Evolutionary conservation across 2,329 filamentous ascomycete species (phyloP).

Genomic region (Colletotrichum siamense): DNA sequence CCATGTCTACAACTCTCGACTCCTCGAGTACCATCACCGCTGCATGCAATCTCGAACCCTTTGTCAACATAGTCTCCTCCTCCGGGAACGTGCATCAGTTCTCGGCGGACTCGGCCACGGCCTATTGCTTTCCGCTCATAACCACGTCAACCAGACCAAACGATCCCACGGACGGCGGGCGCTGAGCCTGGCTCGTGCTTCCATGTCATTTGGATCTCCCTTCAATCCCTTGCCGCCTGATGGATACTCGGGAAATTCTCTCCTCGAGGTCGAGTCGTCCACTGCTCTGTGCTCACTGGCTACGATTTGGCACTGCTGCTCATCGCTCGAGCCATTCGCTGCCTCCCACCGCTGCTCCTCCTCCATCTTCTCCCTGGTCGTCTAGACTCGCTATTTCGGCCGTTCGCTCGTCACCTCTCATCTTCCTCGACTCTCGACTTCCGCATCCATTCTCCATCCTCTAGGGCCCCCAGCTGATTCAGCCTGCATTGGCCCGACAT

Average conservation of each 20-base stretch:
- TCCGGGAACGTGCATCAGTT: not conserved
- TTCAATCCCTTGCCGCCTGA: not conserved
- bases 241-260: not conserved
- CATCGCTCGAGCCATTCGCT: not conserved
- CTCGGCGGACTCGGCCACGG: not conserved
- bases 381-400: not conserved
- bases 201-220: not conserved
- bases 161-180: not conserved
- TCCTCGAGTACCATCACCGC: not conserved
- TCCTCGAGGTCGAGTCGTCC: not conserved
- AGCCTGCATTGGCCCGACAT: not conserved
- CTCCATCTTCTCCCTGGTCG: not conserved
- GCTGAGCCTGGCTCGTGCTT: constrained; percentile 11
- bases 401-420: not conserved
- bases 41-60: not conserved
- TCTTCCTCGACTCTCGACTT: not conserved
- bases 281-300: not conserved
- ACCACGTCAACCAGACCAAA: constrained; percentile 7
- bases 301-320: not conserved
- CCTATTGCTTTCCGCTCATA: not conserved
- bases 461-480: not conserved
- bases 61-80: not conserved
- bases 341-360: not conserved
- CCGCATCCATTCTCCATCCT: not conserved
- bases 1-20: not conserved